These are phyloP conservation scores for Verticillium isaacii DNA, from an alignment of 2,329 filamentous ascomycete genomes.

Conservation along the genomic window DNA sequence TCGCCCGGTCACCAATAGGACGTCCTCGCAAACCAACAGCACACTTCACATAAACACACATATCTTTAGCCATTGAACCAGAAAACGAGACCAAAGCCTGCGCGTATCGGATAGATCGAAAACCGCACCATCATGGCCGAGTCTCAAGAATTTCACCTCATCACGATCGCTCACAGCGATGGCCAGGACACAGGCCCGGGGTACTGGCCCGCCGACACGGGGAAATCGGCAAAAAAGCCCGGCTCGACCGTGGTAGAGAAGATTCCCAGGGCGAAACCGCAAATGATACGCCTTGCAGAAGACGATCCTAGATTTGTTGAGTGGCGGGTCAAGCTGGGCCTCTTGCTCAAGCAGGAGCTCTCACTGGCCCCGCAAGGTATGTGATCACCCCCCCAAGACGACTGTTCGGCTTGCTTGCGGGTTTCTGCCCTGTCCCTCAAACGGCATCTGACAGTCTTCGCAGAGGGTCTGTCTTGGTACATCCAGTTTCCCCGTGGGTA, in stretches of 20 bases:
- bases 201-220: conserved; percentile 31
- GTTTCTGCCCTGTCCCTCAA: background rate
- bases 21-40: no score
- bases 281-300: conserved; percentile 36
- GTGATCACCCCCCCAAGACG: conserved; percentile 2
- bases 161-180: conserved; percentile 39
- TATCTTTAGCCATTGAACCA: no score
- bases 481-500: conserved; percentile 39
- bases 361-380: conserved; percentile 34
- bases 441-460: conserved; percentile 10
- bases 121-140: background rate
- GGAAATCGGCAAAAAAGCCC: conserved; percentile 27
- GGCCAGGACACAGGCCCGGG: conserved; percentile 38
- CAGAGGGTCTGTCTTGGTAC: conserved; percentile 39
- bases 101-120: background rate
- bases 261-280: conserved; percentile 32
- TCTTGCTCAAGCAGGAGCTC: conserved; percentile 40
- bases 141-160: conserved; percentile 30
- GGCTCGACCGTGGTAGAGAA: conserved; percentile 31
- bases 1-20: no score
- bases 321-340: conserved; percentile 40
- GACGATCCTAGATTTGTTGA: conserved; percentile 39
- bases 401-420: background rate
- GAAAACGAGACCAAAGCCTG: no score
- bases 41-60: no score